Base-by-base conservation (phyloP, 1,139 yeast species). In the Dujonia santamariae region DNA sequence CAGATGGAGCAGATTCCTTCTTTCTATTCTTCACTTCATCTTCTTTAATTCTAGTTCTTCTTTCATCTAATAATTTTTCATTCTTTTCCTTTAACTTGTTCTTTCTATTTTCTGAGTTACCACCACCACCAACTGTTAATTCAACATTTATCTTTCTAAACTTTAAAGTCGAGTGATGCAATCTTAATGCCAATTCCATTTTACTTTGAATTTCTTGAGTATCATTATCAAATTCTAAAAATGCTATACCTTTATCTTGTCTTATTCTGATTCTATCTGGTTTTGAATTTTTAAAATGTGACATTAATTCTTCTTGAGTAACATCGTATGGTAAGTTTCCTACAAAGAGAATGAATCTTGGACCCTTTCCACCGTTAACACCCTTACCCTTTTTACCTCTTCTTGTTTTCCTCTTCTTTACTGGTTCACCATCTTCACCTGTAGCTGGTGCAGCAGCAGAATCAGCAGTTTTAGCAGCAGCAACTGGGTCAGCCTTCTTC, bases 91-190 rank as follows among this genome's bases (percentile, higher is more conserved):
- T 77, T 48, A 92, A 72, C 61, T 92, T 92, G 32, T 74, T 73
- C 38, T 77, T 53, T 47, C 98, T 70, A 26, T 66, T 70, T 37
- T 72, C 70, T 6, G 95, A 80, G 57, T 90, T 90, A 34, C 98
- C 98, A 29, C 98, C 98, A 31, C 98, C 98, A 35, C 98, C 98
- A 31, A 87, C 98, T 2, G 97, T 92, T 50, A 92, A 72, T 59
- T 92, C 98, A 22, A 92, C 97, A 52, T 92, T 92, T 51, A 92
- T 87, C 54, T 80, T 85, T 44, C 96, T 72, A 37, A 75, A 71
- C 41, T 77, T 72, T 40, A 90, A 56, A 12, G 66, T 52, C 4
- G 90, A 70, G 56, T 86, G 96, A 58, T 92, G 96, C 70, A 85
- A 72, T 43, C 82, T 70, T 47, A 90, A 68, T 1, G 96, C 96